Evolutionary conservation across 768 basidiomycete genomes (phyloP).

Genomic region (Nevesoporus exiguus): DNA sequence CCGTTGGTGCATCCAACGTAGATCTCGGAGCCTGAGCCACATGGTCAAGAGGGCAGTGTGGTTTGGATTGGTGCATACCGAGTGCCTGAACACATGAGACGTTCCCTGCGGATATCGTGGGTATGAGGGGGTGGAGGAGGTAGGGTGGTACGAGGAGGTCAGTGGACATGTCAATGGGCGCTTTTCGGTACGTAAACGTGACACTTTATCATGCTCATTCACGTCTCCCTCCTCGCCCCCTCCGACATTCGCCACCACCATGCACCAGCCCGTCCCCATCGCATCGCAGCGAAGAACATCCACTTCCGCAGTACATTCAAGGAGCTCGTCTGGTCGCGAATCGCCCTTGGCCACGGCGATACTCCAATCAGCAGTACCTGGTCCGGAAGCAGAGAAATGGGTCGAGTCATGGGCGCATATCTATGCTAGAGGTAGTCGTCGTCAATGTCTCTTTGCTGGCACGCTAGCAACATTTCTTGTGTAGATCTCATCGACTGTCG

Average conservation of each 20-base stretch:
- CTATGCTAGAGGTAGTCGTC: constrained; percentile 50
- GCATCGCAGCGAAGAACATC: constrained; percentile 21
- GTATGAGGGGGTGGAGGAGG: constrained; percentile 48
- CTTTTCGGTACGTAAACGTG: constrained; percentile 18
- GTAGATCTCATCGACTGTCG: constrained; percentile 69
- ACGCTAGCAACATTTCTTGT: neutral
- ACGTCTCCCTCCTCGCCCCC: neutral
- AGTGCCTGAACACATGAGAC: constrained; percentile 53
- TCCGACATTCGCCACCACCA: constrained; percentile 1
- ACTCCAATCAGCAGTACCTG: constrained; percentile 9
- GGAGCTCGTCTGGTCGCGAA: constrained; percentile 14
- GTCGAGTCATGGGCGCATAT: constrained; percentile 53
- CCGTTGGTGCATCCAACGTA: constrained; percentile 87
- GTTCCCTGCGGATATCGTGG: constrained; percentile 27
- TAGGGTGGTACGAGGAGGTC: constrained; percentile 59
- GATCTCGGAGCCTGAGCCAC: constrained; percentile 67
- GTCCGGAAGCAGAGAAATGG: constrained; percentile 49
- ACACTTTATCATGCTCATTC: constrained; percentile 14
- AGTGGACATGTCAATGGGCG: constrained; percentile 15
- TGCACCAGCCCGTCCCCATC: constrained; percentile 15
- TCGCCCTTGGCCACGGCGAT: constrained; percentile 12
- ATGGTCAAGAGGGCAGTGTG: neutral
- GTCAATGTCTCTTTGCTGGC: neutral
- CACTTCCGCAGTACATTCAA: constrained; percentile 12
- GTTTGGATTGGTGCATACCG: constrained; percentile 35